Conservation (phyloP, 163 green algal species). For the Chlamydomonas reinhardtii region DNA sequence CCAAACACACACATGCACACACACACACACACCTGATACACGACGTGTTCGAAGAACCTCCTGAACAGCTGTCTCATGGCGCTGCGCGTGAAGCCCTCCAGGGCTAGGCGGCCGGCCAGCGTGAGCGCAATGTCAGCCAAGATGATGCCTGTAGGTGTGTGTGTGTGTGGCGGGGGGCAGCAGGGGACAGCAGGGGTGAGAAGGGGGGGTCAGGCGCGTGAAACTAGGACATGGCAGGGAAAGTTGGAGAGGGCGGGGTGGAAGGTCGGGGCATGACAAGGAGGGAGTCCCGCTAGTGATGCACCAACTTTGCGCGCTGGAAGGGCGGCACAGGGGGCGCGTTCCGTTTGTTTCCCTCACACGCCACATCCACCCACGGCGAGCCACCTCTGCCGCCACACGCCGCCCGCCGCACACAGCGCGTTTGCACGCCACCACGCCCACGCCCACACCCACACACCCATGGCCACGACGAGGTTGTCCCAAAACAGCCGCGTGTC, state of each 20-base stretch:
- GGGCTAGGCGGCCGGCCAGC: neutral
- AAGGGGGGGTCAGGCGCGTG: neutral
- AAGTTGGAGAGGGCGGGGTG: too few species aligned
- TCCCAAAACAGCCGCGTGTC: neutral
- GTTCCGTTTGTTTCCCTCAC: too few species aligned
- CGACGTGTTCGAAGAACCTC: neutral
- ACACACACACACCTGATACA: neutral
- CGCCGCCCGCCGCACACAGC: too few species aligned
- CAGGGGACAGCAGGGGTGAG: too few species aligned
- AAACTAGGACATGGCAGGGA: too few species aligned
- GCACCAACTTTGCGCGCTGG: too few species aligned
- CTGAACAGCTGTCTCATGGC: constrained; percentile 29
- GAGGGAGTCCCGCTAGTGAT: too few species aligned
- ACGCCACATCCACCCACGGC: too few species aligned
- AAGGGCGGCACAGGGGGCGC: too few species aligned
- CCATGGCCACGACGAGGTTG: neutral
- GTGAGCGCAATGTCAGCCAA: neutral
- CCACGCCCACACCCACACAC: neutral
- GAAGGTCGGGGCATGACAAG: too few species aligned
- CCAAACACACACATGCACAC: neutral
- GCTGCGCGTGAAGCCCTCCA: constrained; percentile 16
- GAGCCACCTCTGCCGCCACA: too few species aligned
- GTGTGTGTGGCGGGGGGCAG: neutral
- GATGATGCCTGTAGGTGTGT: neutral
- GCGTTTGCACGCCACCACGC: too few species aligned